These are phyloP conservation scores for Fagus sylvatica DNA, from an alignment of 306 rosid species.

Conservation along the genomic window DNA sequence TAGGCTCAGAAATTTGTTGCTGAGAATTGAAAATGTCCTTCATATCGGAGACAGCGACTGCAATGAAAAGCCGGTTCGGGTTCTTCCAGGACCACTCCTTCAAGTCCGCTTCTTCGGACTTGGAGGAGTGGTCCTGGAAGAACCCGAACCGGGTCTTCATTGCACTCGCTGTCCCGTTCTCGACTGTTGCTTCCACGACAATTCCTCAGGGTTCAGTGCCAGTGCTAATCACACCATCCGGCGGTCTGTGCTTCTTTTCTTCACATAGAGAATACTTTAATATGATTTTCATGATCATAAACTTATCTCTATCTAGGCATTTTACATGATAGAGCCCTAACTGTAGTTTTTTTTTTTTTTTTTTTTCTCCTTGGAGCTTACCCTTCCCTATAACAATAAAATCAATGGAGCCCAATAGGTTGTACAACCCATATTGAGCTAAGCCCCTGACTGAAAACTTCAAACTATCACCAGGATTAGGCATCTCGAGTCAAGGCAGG, in stretches of 20 bases:
- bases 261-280: too few relatives aligned
- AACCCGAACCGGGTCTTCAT: slow-evolving; percentile 83
- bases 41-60: slow-evolving; percentile 79
- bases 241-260: slow-evolving; percentile 37
- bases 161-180: slow-evolving; percentile 80
- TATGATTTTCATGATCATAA: too few relatives aligned
- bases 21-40: slow-evolving; percentile 53
- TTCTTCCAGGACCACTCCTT: slow-evolving; percentile 63
- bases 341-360: too few relatives aligned
- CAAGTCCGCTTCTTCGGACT: slow-evolving; percentile 29
- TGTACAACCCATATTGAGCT: too few relatives aligned
- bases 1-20: background rate
- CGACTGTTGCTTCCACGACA: slow-evolving; percentile 96
- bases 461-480: too few relatives aligned
- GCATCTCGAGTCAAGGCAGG: too few relatives aligned
- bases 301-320: too few relatives aligned
- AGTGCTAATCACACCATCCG: slow-evolving; percentile 81
- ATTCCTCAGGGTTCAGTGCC: slow-evolving; percentile 86
- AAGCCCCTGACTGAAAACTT: too few relatives aligned
- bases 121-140: slow-evolving; percentile 62
- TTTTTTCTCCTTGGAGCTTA: too few relatives aligned
- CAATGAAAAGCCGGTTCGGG: slow-evolving; percentile 82
- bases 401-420: too few relatives aligned
- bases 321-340: too few relatives aligned
- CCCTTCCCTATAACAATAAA: too few relatives aligned